phyloP scores from a whole-genome alignment of 129 eudicot species.

The Glebionis coronaria region DNA sequence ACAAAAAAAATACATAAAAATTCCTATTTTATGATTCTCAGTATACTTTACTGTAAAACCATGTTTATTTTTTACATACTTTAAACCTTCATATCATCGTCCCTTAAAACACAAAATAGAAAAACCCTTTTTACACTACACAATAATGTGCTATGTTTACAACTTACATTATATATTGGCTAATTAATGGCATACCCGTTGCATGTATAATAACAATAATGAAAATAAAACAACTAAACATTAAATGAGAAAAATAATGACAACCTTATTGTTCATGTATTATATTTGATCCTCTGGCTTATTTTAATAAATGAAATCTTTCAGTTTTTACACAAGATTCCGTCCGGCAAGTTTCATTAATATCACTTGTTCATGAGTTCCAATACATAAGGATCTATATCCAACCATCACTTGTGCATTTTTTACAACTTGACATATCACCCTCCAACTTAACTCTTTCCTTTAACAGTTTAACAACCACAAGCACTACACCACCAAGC shows the following conservation, averaged over 20 bases:
- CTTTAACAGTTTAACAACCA: neutral
- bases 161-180: no score
- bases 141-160: no score
- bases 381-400: constrained; percentile 34
- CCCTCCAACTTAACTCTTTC: constrained; percentile 9
- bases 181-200: no score
- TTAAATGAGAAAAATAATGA: neutral
- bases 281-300: neutral
- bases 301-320: constrained; percentile 13
- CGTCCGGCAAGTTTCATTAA: constrained; percentile 30
- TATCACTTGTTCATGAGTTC: constrained; percentile 28
- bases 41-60: no score
- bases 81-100: no score
- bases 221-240: neutral
- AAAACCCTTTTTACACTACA: no score
- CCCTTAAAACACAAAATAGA: no score
- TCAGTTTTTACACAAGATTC: constrained; percentile 24
- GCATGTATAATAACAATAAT: neutral
- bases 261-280: constrained; percentile 6
- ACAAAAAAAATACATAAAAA: no score
- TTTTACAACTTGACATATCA: neutral
- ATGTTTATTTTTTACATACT: no score
- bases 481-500: neutral
- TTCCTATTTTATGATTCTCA: no score
- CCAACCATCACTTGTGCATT: constrained; percentile 16